Conservation (phyloP, 768 basidiomycete species). For the Russula sp. region DNA sequence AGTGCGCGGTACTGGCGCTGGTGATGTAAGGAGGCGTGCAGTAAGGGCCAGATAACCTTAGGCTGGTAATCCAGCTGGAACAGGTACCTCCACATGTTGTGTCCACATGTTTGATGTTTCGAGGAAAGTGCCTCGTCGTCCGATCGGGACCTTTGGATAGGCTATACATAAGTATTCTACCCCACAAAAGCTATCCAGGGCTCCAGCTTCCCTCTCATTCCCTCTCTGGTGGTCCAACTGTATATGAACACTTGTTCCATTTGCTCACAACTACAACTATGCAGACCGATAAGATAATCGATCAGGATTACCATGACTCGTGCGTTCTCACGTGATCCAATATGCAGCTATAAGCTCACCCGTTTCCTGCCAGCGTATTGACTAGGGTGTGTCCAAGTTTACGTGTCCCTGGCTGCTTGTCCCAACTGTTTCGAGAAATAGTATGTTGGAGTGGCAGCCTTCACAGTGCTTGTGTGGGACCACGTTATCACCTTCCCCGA, state of each 20-base stretch:
- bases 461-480: conserved; percentile 48
- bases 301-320: not conserved
- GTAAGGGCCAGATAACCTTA: no score
- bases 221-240: not conserved
- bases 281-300: not conserved
- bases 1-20: no score
- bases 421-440: conserved; percentile 20
- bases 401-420: not conserved
- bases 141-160: not conserved
- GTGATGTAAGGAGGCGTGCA: no score
- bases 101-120: not conserved
- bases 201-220: not conserved
- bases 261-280: no score
- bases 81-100: no score
- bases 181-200: no score
- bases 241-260: not conserved
- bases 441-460: conserved; percentile 47
- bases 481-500: conserved; percentile 46
- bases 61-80: no score
- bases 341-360: not conserved
- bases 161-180: not conserved
- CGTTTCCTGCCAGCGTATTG: not conserved
- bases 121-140: not conserved
- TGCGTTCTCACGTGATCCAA: not conserved
- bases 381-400: not conserved